These are phyloP conservation scores for Striga asiatica DNA, from an alignment of 257 asterid species.

Conservation along the genomic window DNA sequence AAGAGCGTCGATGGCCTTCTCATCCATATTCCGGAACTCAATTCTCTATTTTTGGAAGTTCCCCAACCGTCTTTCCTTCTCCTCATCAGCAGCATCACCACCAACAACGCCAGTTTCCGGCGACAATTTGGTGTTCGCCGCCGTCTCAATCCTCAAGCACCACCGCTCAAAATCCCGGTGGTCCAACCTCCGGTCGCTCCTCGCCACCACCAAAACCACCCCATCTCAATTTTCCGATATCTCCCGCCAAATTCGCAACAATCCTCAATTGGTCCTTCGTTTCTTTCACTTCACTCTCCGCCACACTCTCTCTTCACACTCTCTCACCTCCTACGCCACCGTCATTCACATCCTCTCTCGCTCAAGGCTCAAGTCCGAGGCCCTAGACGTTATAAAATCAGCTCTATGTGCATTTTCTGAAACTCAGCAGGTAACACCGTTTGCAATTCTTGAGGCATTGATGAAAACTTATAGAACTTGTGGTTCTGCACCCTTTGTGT, in stretches of 20 bases:
- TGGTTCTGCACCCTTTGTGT: slow-evolving; percentile 89
- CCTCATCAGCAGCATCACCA: slow-evolving; percentile 27
- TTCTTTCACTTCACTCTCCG: slow-evolving; percentile 63
- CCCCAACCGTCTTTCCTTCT: slow-evolving; percentile 17
- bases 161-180: slow-evolving; percentile 93
- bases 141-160: slow-evolving; percentile 71
- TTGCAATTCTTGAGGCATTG: slow-evolving; percentile 45
- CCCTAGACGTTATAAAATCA: slow-evolving; percentile 39
- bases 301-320: slow-evolving; percentile 58
- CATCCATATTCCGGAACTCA: slow-evolving; percentile 9
- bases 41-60: neutral
- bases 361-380: slow-evolving; percentile 47
- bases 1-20: slow-evolving; percentile 17
- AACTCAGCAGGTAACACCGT: slow-evolving; percentile 14
- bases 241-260: slow-evolving; percentile 55
- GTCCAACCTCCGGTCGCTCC: slow-evolving; percentile 65
- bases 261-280: slow-evolving; percentile 47
- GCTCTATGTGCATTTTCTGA: slow-evolving; percentile 55
- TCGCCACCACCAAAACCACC: slow-evolving; percentile 27
- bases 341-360: slow-evolving; percentile 64
- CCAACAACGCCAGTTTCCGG: slow-evolving; percentile 20
- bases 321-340: slow-evolving; percentile 58
- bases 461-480: slow-evolving; percentile 51
- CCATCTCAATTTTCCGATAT: slow-evolving; percentile 57
- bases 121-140: slow-evolving; percentile 37